A percentile compares a stretch with the other conserved stretches of the same genome.
Evolutionary conservation across 768 basidiomycete genomes (phyloP).

Genomic region (Xerocomus spinulosus): DNA sequence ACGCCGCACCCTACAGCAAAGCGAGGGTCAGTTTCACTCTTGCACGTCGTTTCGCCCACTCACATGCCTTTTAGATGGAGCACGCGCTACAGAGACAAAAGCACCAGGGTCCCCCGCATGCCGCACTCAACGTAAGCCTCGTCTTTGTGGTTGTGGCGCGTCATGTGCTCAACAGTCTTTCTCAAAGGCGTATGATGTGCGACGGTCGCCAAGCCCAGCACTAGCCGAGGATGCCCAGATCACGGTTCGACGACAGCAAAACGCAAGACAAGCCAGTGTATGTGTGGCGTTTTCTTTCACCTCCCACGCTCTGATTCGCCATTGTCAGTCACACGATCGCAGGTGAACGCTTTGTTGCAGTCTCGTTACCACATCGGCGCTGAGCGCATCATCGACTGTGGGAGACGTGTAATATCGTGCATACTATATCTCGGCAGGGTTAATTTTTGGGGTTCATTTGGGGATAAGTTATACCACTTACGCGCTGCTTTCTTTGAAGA

Average conservation of each 20-base stretch:
- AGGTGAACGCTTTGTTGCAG: constrained; percentile 20
- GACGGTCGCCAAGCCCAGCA: constrained; percentile 32
- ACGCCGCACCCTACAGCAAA: constrained; percentile 26
- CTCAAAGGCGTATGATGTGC: constrained; percentile 25
- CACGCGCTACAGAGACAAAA: constrained; percentile 29
- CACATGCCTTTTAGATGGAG: constrained; percentile 27
- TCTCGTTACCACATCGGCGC: constrained; percentile 16
- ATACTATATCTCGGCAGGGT: constrained; percentile 22
- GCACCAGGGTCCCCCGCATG: constrained; percentile 24
- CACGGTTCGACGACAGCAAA: constrained; percentile 30
- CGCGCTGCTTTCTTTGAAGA: constrained; percentile 7
- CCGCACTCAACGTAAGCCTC: constrained; percentile 22
- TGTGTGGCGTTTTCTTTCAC: background rate
- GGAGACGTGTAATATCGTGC: constrained; percentile 9
- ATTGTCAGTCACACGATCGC: constrained; percentile 26
- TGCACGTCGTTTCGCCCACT: background rate
- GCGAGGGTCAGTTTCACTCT: constrained; percentile 21
- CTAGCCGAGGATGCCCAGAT: constrained; percentile 29
- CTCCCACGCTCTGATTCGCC: constrained; percentile 11
- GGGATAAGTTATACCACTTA: constrained; percentile 28
- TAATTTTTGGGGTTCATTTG: constrained; percentile 21
- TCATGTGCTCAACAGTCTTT: background rate
- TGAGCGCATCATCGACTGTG: constrained; percentile 20
- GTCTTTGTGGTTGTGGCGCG: constrained; percentile 1
- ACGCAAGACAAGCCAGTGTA: constrained; percentile 20